Evolutionary conservation across 139 green algal species (phyloP), one percentile per base, ranked within the genome.

Genomic region (Parachlorella kessleri): DNA sequence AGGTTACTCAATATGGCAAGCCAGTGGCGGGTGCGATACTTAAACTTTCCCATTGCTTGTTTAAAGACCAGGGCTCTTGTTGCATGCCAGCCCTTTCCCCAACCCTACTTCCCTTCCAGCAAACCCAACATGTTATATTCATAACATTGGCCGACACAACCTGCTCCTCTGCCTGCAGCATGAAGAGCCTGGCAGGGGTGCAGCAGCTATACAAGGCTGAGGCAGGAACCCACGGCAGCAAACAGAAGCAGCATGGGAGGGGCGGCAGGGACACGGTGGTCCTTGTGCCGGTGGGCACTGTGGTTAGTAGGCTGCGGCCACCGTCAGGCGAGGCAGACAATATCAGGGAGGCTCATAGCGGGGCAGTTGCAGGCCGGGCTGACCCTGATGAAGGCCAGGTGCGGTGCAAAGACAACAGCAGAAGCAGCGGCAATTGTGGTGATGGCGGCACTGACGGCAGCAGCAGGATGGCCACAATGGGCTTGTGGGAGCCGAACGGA

Each of bases 141-240:
- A n/a, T n/a, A n/a, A n/a, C n/a, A n/a, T n/a, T n/a, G n/a, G n/a
- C n/a, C n/a, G n/a, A n/a, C n/a, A n/a, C n/a, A n/a, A n/a, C n/a
- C n/a, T n/a, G n/a, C n/a, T n/a, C 37, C 48, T 65, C n/a, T 1
- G 5, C 3, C 38, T 83, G 81, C 81, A 86, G 81, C 63, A 70
- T 87, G 55, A 84, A 84, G 75, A 87, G 77, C 42, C 71, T 87
- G 71, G 70, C 76, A 65, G 76, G 77, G 7, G 42, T 87, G 40
- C 71, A 67, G 71, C 82, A 87, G 72, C 72, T 87, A 18, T 71
- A 81, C 26, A 76, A 55, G 9, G 71, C 82, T 0, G 48, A 66
- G 30, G 23, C 5, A 0, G 82, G 82, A 1, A 23, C 33, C 9
- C 76, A 87, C 72, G 82, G 82, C 66, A 55, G 9, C 64, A 70